A percentile compares a stretch with the other conserved stretches of the same genome.
Conservation (phyloP, 768 basidiomycete genomes). For the Lactarius pseudohatsudake region DNA sequence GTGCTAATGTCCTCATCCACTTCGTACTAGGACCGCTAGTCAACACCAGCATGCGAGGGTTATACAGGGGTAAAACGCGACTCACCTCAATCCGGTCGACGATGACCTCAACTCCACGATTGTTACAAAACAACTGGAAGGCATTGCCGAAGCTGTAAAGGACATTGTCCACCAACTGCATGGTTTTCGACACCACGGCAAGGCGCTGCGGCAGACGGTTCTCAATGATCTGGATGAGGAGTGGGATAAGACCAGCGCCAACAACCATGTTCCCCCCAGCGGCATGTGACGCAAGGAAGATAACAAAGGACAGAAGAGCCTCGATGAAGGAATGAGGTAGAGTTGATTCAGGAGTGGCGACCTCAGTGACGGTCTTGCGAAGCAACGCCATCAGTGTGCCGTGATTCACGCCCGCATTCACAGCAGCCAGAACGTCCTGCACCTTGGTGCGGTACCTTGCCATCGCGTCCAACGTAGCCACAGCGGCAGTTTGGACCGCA, state of each 20-base stretch:
- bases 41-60: background rate
- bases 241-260: slow-evolving; percentile 85
- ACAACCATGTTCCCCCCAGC: slow-evolving; percentile 92
- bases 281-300: slow-evolving; percentile 80
- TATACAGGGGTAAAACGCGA: background rate
- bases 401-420: slow-evolving; percentile 95
- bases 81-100: slow-evolving; percentile 86
- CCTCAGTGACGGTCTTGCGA: slow-evolving; percentile 74
- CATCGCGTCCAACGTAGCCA: slow-evolving; percentile 88
- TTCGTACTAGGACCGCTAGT: slow-evolving; percentile 34
- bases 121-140: slow-evolving; percentile 82
- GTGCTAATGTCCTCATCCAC: slow-evolving; percentile 33
- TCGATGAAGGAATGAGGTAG: slow-evolving; percentile 79
- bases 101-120: slow-evolving; percentile 79
- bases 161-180: slow-evolving; percentile 90
- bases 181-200: slow-evolving; percentile 80
- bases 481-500: slow-evolving; percentile 76
- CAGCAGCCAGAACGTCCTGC: slow-evolving; percentile 82
- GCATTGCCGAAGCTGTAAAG: slow-evolving; percentile 87
- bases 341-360: slow-evolving; percentile 62
- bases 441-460: slow-evolving; percentile 80
- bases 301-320: slow-evolving; percentile 81
- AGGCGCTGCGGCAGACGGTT: slow-evolving; percentile 68
- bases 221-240: slow-evolving; percentile 87
- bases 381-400: slow-evolving; percentile 90